Evolutionary conservation across 352 stramenopile genomes (phyloP), one percentile per base, ranked within the genome.

Genomic region (Blastocystis hominis): DNA sequence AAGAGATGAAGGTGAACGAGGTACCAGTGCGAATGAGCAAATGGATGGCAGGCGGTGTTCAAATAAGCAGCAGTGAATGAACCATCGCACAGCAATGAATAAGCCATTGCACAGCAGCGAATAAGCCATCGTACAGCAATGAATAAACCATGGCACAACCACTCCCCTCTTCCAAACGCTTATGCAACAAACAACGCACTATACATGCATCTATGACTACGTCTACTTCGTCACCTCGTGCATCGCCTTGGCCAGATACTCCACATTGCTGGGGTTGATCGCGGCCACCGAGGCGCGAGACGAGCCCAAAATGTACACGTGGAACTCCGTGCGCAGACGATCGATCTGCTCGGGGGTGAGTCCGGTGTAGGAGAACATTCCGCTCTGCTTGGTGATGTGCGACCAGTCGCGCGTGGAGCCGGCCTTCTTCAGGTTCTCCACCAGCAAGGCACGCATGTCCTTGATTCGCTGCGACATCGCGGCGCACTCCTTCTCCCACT

Each of bases 311-410:
- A 98, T 93, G 92, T 98, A 99, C 90, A 99, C 97, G 90, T 98
- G 95, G 90, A 98, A 95, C 89, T 96, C 92, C 75, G 94, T 92
- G 56, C 96, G 97, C 90, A 99, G 93, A 89, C 93, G 92, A 24
- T 92, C 90, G 78, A 98, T 94, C 90, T 98, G 94, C 46, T 95
- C 92, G 88, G 95, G 91, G 59, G 93, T 96, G 47, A 98, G 91
- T 42, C 95, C 96, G 56, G 95, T 98, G 92, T 95, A 99, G 89
- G 95, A 98, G 92, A 99, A 99, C 97, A 99, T 99, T 87, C 97
- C 95, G 89, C 98, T 98, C 91, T 98, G 95, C 86, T 96, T 92
- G 54, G 94, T 97, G 88, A 98, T 97, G 93, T 98, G 95, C 89
- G 92, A 90, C 95, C 95, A 98, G 88, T 95, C 91, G 68, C 92